Evolutionary conservation across 2,329 filamentous ascomycete genomes (phyloP).

Genomic region (Lecanosticta acicola): DNA sequence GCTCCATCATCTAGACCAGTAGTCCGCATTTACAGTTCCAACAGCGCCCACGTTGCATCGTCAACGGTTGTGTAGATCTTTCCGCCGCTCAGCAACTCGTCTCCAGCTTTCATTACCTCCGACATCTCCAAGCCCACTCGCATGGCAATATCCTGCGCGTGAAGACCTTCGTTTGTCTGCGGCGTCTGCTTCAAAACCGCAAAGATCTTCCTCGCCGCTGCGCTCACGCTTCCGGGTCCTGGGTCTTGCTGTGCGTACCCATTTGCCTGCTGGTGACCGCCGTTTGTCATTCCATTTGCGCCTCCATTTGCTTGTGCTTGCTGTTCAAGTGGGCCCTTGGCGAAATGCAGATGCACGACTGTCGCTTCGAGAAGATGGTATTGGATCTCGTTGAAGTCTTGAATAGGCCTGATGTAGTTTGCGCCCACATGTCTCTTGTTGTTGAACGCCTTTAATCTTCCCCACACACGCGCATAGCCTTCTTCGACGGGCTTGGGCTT

Average conservation of each 20-base stretch:
- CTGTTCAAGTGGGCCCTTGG: constrained; percentile 57
- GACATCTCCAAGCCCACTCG: constrained; percentile 59
- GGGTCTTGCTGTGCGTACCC: constrained; percentile 30
- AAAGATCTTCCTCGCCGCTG: constrained; percentile 62
- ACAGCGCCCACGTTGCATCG: constrained; percentile 82
- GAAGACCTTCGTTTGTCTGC: constrained; percentile 74
- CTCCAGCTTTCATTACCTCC: constrained; percentile 70
- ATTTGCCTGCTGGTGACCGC: constrained; percentile 28
- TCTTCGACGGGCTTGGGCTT: constrained; percentile 59
- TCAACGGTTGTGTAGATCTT: constrained; percentile 87
- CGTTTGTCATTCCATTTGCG: constrained; percentile 23
- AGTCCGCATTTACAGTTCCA: constrained; percentile 53
- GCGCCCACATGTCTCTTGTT: constrained; percentile 77
- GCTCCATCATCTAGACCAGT: no score
- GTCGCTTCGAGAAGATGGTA: constrained; percentile 89
- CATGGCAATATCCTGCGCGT: constrained; percentile 70
- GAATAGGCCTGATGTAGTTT: constrained; percentile 71
- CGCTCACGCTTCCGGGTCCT: constrained; percentile 36
- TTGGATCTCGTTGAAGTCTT: constrained; percentile 85
- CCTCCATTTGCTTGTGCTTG: constrained; percentile 32
- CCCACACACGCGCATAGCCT: constrained; percentile 79
- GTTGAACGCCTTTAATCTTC: constrained; percentile 75
- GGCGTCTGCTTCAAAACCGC: constrained; percentile 60
- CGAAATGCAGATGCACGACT: constrained; percentile 79
- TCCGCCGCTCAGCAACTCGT: constrained; percentile 69